Base-by-base conservation (phyloP, 768 basidiomycete species). In the Agrocybe chaxingu region DNA sequence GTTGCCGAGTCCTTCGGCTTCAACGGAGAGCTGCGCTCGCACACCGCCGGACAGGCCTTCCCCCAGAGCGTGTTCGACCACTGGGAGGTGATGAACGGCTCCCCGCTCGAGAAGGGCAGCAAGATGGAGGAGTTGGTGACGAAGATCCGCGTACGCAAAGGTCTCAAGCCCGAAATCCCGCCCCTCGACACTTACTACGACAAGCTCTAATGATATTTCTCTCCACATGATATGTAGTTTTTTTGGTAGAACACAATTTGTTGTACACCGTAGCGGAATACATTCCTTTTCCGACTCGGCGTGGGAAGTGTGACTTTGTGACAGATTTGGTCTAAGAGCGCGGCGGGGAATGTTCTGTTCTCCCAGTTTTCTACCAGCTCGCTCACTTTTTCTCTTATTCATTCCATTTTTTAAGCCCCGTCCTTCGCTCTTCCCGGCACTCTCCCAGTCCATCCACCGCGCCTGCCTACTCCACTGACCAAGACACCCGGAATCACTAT, bases 31-130 rank as follows among this genome's bases (percentile, higher is more conserved):
- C 86, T 99, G 48, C 89, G 96, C 58, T 82, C 84, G 67, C 86
- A 88, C 44, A 98, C 97, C 37, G 83, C 81, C 65, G 97, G 97
- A 45, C 96, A 99, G 77, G 97, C 97, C 57, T 98, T 98, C 92
- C 95, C 97, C 44, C 97, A 98, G 72, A 68, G 75, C 63, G 94
- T 95, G 65, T 89, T 96, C 64, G 94, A 95, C 65, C 92, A 94
- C 70, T 93, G 91, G 89, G 87, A 92, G 63, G 54, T 84, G 56
- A 90, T 93, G 88, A 74, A 69, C 59, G 90, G 91, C 65, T 79
- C 84, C 57, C 90, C 82, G 58, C 79, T 88, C 58, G 95, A 98
- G 43, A 91, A 92, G 77, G 94, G 92, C 61, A 82, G 81, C 76
- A 94, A 95, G 80, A 73, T 94, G 58, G 92, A 95, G 74, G 83